A percentile compares a stretch with the other conserved stretches of the same genome.
These are phyloP conservation scores for Aspergillus fumigatiaffinis DNA, from an alignment of 2,329 filamentous ascomycete species.

Conservation along the genomic window DNA sequence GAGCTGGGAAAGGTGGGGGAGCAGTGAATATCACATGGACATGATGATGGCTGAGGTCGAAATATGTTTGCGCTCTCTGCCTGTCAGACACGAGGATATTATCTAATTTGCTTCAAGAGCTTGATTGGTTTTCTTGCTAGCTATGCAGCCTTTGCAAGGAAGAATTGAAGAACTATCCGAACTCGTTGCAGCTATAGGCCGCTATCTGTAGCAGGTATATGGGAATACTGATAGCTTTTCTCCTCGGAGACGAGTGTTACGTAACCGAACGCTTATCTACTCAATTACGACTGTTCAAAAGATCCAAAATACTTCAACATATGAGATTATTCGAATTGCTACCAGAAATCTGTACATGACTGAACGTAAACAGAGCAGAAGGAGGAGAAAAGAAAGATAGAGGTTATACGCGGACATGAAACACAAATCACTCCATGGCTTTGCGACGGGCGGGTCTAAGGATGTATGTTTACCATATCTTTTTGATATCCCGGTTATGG, in stretches of 20 bases:
- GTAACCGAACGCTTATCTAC: not conserved
- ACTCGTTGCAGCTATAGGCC: not conserved
- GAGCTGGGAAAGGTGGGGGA: not conserved
- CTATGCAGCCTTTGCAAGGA: not conserved
- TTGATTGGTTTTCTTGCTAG: not conserved
- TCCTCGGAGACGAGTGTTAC: not conserved
- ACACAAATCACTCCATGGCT: not conserved
- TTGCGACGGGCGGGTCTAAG: not conserved
- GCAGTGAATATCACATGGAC: not conserved
- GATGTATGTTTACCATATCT: not conserved
- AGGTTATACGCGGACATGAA: not conserved
- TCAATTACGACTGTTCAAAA: not conserved
- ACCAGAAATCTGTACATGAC: constrained; percentile 15
- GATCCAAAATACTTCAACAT: not conserved
- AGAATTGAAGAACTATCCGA: not conserved
- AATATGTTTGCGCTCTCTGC: not conserved
- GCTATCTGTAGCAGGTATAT: not conserved
- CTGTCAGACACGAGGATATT: not conserved
- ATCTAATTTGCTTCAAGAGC: not conserved
- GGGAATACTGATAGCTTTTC: too few relatives aligned
- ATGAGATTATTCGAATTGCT: constrained; percentile 7
- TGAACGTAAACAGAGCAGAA: constrained; percentile 7
- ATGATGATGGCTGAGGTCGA: too few relatives aligned
- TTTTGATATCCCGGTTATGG: not conserved
- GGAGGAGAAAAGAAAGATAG: not conserved